phyloP scores from a whole-genome alignment of 2,329 filamentous ascomycete species.

The Calonectria montana region DNA sequence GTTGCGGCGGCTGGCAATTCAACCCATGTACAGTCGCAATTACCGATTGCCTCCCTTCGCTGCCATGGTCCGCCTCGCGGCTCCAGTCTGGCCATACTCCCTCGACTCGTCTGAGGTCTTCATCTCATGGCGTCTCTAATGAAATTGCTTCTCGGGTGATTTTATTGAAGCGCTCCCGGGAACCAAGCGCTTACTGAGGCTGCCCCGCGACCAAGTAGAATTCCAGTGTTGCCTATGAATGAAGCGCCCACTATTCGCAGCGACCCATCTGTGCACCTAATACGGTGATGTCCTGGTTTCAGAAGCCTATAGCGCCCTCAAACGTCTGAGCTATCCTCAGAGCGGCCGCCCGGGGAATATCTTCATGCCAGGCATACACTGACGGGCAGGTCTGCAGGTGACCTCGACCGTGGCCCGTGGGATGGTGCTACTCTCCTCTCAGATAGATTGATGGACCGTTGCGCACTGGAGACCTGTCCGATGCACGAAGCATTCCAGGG shows the following conservation, averaged over 20 bases:
- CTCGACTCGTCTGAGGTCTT: background rate
- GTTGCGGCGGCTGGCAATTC: constrained; percentile 14
- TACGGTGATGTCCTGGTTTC: constrained; percentile 19
- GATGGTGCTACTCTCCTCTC: background rate
- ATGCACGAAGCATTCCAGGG: constrained; percentile 6
- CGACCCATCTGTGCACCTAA: constrained; percentile 9
- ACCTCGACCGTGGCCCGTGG: background rate
- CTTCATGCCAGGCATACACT: constrained; percentile 20
- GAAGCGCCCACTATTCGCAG: constrained; percentile 6
- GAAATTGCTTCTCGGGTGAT: constrained; percentile 6
- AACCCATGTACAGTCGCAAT: constrained; percentile 15
- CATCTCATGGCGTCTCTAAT: constrained; percentile 6
- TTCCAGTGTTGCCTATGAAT: constrained; percentile 11
- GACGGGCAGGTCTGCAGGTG: background rate
- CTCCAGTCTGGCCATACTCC: constrained; percentile 8
- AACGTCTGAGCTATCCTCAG: constrained; percentile 11
- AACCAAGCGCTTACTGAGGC: constrained; percentile 17
- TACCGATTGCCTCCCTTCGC: constrained; percentile 13
- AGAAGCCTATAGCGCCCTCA: background rate
- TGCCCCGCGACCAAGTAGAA: constrained; percentile 23
- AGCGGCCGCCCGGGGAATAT: background rate
- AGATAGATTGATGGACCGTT: background rate
- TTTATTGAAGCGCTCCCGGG: background rate
- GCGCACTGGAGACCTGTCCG: background rate
- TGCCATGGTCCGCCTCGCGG: constrained; percentile 7